A percentile compares a stretch with the other conserved stretches of the same genome.
phyloP scores from a whole-genome alignment of 2,329 filamentous ascomycete species.

The Xenoacremonium recifei region DNA sequence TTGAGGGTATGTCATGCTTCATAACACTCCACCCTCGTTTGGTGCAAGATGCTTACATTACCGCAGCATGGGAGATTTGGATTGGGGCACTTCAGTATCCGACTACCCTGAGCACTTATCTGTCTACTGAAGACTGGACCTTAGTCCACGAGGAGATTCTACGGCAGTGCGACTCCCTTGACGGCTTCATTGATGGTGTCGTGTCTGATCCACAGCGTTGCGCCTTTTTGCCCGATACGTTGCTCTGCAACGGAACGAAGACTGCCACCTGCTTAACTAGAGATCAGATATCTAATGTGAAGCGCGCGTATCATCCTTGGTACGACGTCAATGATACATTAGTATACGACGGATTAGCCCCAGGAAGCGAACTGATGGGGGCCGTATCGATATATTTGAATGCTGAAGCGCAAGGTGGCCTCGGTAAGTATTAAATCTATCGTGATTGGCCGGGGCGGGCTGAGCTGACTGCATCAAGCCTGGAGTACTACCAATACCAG shows the following conservation, averaged over 20 bases:
- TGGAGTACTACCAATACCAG: no score
- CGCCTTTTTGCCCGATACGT: conserved; percentile 38
- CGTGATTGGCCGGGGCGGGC: no score
- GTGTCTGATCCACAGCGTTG: conserved; percentile 46
- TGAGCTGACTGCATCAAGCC: no score
- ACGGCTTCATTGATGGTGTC: conserved; percentile 49
- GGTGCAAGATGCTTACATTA: conserved; percentile 46
- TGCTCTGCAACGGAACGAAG: conserved; percentile 40
- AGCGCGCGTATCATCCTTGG: conserved; percentile 1
- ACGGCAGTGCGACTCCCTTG: conserved; percentile 48
- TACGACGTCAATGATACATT: conserved; percentile 35
- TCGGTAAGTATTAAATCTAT: no score
- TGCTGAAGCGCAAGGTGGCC: conserved; percentile 34
- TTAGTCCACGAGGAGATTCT: conserved; percentile 34
- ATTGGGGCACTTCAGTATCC: no score
- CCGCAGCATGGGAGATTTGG: conserved; percentile 40
- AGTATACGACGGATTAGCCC: conserved; percentile 6
- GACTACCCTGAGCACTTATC: conserved; percentile 3
- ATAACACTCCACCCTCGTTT: no score
- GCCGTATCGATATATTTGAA: conserved; percentile 35
- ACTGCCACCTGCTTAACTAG: conserved; percentile 26
- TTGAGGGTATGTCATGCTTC: no score
- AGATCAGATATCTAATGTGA: conserved; percentile 3
- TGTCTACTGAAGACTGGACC: conserved; percentile 6
- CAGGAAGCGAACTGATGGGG: conserved; percentile 2